Conservation (phyloP, 805 yeast genomes). For the Isabelozyma heimii region DNA sequence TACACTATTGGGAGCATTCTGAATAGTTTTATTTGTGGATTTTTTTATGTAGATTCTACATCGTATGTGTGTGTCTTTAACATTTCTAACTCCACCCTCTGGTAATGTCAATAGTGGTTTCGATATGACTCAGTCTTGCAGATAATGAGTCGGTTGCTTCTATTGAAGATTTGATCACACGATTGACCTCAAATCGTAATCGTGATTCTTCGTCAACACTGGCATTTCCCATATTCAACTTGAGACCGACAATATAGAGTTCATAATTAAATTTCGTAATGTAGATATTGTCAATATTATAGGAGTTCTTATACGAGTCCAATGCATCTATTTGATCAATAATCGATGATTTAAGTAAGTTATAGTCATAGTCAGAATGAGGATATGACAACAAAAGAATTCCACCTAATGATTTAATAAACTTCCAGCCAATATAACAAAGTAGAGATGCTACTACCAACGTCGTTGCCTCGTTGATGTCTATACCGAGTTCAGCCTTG, state of each 20-base stretch:
- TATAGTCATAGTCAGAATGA: constrained; percentile 35
- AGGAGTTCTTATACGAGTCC: constrained; percentile 52
- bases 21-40: no score
- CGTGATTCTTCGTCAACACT: constrained; percentile 66
- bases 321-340: constrained; percentile 43
- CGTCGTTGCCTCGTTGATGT: constrained; percentile 46
- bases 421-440: constrained; percentile 49
- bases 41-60: no score
- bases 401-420: constrained; percentile 51
- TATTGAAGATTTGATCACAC: constrained; percentile 38
- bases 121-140: constrained; percentile 19
- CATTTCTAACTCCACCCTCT: constrained; percentile 6
- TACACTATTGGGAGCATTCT: neutral
- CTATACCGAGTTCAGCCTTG: constrained; percentile 26
- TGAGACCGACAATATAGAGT: constrained; percentile 55
- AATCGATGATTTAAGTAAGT: constrained; percentile 36
- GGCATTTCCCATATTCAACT: constrained; percentile 62
- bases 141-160: constrained; percentile 9
- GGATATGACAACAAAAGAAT: constrained; percentile 56
- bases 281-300: constrained; percentile 46
- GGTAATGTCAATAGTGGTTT: constrained; percentile 34
- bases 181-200: constrained; percentile 48
- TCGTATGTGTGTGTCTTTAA: neutral
- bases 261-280: constrained; percentile 64
- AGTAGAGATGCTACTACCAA: constrained; percentile 43